Base-by-base conservation (phyloP, 2,329 filamentous ascomycete species). In the Colletotrichum chlorophyti region DNA sequence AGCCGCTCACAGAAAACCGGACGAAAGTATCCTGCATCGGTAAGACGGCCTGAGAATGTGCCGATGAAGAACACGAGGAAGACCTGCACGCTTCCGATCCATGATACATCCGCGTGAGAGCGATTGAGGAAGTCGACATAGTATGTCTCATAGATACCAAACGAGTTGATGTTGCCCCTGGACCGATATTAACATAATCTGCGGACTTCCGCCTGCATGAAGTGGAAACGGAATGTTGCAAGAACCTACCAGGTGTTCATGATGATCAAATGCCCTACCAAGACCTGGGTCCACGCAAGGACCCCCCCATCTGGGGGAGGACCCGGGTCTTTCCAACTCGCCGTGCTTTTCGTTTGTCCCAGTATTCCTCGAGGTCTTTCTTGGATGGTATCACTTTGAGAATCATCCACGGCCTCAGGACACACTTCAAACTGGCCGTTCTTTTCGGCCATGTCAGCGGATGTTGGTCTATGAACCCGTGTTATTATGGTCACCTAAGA, bases 91-190 rank as follows among this genome's bases (percentile, higher is more conserved):
- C 72, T 74, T 6, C 76, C 77, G 32, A 79, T 78, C 74, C 76
- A 78, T 4, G 75, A 75, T 26, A 79, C 77, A 3, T 70, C 65
- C 0, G 74, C 75, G 2, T 70, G 67, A 0, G 69, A 62, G 21
- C 69, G 65, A 7, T 64, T 52, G 6, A 76, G 65, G 3, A 64
- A 69, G 19, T 70, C 59, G 2, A 68, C 72, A 62, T 80, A 80
- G 61, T 79, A 79, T 10, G 73, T 68, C 58, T 80, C 76, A 50
- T 78, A 80, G 10, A 73, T 70, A 2, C 78, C 77, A 55, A 76
- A 78, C n/a, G 70, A 74, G 53, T 79, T 79, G 17, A 77, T 69
- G 34, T 77, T 73, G 26, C 78, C 78, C 76, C 76, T 29, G 26
- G 26, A 15, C 14, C 40, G n/a, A 26, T 26, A 12, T 15, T 26